A percentile compares a stretch with the other conserved stretches of the same genome.
These are phyloP conservation scores for Ammopiptanthus mongolicus DNA, from an alignment of 306 rosid species.

Conservation along the genomic window DNA sequence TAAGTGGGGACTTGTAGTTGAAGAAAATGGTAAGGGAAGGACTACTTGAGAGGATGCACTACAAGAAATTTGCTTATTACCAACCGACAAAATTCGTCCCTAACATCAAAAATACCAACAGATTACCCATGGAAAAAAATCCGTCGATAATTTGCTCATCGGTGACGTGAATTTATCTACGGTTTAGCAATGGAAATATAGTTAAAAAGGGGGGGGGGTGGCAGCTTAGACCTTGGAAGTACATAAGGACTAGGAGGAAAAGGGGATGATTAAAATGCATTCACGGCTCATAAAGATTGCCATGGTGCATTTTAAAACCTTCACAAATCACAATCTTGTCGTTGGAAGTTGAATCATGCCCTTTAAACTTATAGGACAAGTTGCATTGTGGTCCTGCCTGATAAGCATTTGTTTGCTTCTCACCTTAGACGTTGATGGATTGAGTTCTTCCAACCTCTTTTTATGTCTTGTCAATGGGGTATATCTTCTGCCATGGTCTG, in stretches of 20 bases:
- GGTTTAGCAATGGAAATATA: no score
- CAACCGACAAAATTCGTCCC: no score
- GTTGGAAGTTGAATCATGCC: neutral
- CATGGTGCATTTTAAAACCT: neutral
- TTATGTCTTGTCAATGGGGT: neutral
- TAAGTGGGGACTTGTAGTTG: neutral
- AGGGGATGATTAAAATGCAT: neutral
- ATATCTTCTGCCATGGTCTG: neutral
- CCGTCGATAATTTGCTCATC: no score
- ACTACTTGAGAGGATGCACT: neutral
- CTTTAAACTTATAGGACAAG: slow-evolving; percentile 8
- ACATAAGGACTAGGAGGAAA: neutral
- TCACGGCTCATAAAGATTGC: neutral
- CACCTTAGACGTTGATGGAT: slow-evolving; percentile 17
- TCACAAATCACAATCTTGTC: slow-evolving; percentile 2
- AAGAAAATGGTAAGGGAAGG: neutral
- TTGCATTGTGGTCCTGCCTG: slow-evolving; percentile 24
- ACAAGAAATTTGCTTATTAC: no score
- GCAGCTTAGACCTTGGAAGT: slow-evolving; percentile 13
- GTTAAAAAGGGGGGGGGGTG: no score
- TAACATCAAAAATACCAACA: no score
- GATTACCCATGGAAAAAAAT: no score
- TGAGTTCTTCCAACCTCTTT: neutral
- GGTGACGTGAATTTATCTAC: no score
- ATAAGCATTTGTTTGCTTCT: slow-evolving; percentile 14